Evolutionary conservation across 2,329 filamentous ascomycete genomes (phyloP), one percentile per base, ranked within the genome.

Genomic region (Cadophora sp.): DNA sequence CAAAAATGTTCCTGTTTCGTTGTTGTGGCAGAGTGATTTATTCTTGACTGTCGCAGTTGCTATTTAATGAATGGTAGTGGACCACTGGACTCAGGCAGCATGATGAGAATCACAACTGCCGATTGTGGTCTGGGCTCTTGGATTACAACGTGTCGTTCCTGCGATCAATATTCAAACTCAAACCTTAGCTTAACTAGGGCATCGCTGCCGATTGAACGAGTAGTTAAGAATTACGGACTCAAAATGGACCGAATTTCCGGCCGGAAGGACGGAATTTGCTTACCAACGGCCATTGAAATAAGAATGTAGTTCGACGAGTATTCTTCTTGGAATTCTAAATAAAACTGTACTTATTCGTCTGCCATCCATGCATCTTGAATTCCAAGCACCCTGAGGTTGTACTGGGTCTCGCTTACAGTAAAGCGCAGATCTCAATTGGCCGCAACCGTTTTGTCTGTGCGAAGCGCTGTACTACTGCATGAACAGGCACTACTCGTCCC

Each of bases 391-490:
- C 22, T 14, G 4, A n/a, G 43, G n/a, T n/a, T n/a, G n/a, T 22
- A 48, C 19, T n/a, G 11, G 11, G 43, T 2, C n/a, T 48, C 43
- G 43, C 43, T 48, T 48, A 48, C n/a, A n/a, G n/a, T n/a, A 14
- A 48, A 11, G n/a, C 22, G 43, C 43, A 48, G 43, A 22, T 48
- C 43, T 5, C 19, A 48, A 22, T 22, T 43, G 34, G 31, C 9
- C 24, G 26, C 56, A 59, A 22, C 11, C 11, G 4, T 43, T 59
- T 59, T 43, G 56, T 59, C 56, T 40, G 56, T 59, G 56, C 56
- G 56, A 59, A 40, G 56, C 56, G 56, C 56, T 59, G 31, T 26
- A 12, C 31, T 40, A 24, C 56, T 55, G 56, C 31, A 59, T 43
- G 56, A 22, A 37, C 12, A 37, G 24, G n/a, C 34, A 22, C 22